phyloP scores from a whole-genome alignment of 805 yeast species.

The Metschnikowia lunata region DNA sequence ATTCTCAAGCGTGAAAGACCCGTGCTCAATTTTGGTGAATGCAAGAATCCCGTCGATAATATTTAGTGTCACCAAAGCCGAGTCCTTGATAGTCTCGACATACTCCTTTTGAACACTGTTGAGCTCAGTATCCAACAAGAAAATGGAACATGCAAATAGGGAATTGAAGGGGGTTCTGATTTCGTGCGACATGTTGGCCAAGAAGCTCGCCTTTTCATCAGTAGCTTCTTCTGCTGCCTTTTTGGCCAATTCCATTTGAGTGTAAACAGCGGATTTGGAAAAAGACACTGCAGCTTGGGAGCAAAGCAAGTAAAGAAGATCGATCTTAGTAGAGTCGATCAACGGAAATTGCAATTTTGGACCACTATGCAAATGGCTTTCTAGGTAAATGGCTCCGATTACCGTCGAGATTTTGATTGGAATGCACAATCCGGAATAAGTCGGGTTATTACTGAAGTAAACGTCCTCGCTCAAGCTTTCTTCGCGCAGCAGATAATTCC shows the following conservation, averaged over 20 bases:
- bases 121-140: slow-evolving; percentile 46
- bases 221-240: slow-evolving; percentile 49
- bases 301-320: slow-evolving; percentile 40
- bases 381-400: slow-evolving; percentile 46
- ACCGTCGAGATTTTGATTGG: slow-evolving; percentile 42
- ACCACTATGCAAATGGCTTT: slow-evolving; percentile 15
- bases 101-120: slow-evolving; percentile 43
- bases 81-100: slow-evolving; percentile 47
- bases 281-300: slow-evolving; percentile 52
- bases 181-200: slow-evolving; percentile 55
- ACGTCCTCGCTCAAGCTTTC: slow-evolving; percentile 36
- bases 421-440: slow-evolving; percentile 38
- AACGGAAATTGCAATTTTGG: slow-evolving; percentile 12
- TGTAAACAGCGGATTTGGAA: slow-evolving; percentile 43
- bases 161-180: slow-evolving; percentile 55
- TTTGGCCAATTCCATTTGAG: slow-evolving; percentile 43
- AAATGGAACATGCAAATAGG: slow-evolving; percentile 44
- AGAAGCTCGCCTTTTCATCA: slow-evolving; percentile 49
- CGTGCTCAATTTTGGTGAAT: slow-evolving; percentile 53
- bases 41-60: slow-evolving; percentile 54
- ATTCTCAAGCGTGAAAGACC: slow-evolving; percentile 43
- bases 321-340: slow-evolving; percentile 29
- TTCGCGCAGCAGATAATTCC: slow-evolving; percentile 20
- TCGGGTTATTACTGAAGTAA: slow-evolving; percentile 34
- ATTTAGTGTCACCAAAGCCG: slow-evolving; percentile 48